These are phyloP conservation scores for Colletotrichum salicis DNA, from an alignment of 2,329 filamentous ascomycete species.

Conservation along the genomic window DNA sequence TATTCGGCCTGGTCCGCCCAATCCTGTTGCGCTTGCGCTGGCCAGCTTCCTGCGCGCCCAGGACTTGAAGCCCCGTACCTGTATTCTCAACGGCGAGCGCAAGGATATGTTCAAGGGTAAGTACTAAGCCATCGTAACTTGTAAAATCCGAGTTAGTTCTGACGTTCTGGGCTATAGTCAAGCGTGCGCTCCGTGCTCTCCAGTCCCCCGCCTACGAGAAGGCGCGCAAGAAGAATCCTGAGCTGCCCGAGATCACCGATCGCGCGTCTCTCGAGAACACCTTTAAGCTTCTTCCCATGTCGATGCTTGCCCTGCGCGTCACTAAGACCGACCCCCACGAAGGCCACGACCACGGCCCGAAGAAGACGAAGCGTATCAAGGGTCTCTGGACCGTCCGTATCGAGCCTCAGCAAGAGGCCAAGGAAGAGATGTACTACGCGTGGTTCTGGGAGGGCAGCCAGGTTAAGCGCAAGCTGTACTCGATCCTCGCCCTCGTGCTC, in stretches of 20 bases:
- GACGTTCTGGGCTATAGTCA: conserved; percentile 68
- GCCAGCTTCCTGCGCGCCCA: conserved; percentile 88
- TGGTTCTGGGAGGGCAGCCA: conserved; percentile 97
- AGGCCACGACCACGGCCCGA: conserved; percentile 76
- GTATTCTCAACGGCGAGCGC: conserved; percentile 93
- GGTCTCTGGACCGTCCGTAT: conserved; percentile 96
- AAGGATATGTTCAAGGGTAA: conserved; percentile 98
- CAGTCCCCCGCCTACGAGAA: conserved; percentile 91
- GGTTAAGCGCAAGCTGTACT: conserved; percentile 93
- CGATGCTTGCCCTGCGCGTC: conserved; percentile 91
- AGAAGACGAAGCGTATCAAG: conserved; percentile 89
- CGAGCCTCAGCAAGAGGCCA: conserved; percentile 92
- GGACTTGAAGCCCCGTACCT: conserved; percentile 88
- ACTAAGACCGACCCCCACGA: conserved; percentile 82
- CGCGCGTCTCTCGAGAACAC: conserved; percentile 89
- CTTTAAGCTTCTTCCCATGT: conserved; percentile 95
- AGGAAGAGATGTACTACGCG: conserved; percentile 90
- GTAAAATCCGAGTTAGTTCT: not conserved
- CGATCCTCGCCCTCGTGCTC: conserved; percentile 79
- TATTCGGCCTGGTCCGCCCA: conserved; percentile 82
- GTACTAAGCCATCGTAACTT: conserved; percentile 10
- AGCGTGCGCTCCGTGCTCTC: conserved; percentile 91
- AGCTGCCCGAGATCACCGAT: conserved; percentile 88
- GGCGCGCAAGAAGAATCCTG: conserved; percentile 87
- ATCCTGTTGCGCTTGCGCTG: conserved; percentile 87